Conservation (phyloP, 2,329 filamentous ascomycete genomes). For the Phialophora macrospora region DNA sequence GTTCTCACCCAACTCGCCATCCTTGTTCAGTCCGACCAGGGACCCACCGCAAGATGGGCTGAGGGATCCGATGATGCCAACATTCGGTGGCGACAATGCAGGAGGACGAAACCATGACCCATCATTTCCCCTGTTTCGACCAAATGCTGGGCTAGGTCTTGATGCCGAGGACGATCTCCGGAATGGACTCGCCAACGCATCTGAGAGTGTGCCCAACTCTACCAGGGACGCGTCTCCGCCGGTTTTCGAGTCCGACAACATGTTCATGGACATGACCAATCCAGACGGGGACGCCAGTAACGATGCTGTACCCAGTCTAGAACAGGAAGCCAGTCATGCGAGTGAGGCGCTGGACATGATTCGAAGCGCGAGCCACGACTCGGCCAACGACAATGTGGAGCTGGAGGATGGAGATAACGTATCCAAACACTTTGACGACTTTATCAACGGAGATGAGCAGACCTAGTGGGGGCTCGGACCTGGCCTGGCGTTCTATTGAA, state of each 20-base stretch:
- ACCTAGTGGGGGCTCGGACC: slow-evolving; percentile 10
- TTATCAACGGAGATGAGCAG: slow-evolving; percentile 36
- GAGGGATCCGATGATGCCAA: slow-evolving; percentile 37
- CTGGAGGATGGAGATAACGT: slow-evolving; percentile 37
- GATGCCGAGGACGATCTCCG: slow-evolving; percentile 40
- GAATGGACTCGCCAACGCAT: slow-evolving; percentile 41
- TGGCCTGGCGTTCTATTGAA: slow-evolving; percentile 13
- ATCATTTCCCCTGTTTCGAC: slow-evolving; percentile 38
- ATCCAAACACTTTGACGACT: slow-evolving; percentile 40
- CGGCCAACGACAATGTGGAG: slow-evolving; percentile 39
- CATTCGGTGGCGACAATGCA: slow-evolving; percentile 22
- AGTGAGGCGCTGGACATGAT: slow-evolving; percentile 52
- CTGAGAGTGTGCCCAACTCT: slow-evolving; percentile 43
- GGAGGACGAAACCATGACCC: slow-evolving; percentile 43
- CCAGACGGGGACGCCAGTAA: slow-evolving; percentile 45
- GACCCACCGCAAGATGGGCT: slow-evolving; percentile 30
- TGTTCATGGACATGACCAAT: slow-evolving; percentile 55
- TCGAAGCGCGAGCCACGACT: slow-evolving; percentile 34
- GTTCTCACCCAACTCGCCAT: slow-evolving; percentile 49
- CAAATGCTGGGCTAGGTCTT: slow-evolving; percentile 35
- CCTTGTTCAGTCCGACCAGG: slow-evolving; percentile 50
- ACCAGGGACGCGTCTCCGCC: slow-evolving; percentile 45
- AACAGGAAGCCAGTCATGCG: slow-evolving; percentile 51
- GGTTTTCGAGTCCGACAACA: slow-evolving; percentile 44
- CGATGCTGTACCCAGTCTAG: slow-evolving; percentile 33